These are phyloP conservation scores for Daldinia loculata DNA, from an alignment of 495 filamentous ascomycete genomes.

Conservation along the genomic window DNA sequence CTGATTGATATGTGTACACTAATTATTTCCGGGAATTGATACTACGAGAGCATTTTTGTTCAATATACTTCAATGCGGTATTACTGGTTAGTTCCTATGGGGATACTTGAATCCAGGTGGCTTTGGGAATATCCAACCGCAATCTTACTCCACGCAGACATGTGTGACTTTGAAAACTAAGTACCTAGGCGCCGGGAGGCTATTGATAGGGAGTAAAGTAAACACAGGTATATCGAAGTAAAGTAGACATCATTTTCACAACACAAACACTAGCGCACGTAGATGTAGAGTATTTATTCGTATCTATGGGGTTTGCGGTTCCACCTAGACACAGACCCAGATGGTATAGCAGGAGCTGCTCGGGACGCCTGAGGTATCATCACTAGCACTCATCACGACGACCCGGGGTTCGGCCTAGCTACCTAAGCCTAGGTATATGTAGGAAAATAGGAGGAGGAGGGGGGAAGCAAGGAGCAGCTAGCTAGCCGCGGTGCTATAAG, in stretches of 20 bases:
- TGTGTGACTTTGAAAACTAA: background rate
- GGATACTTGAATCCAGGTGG: background rate
- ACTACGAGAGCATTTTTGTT: too few relatives aligned
- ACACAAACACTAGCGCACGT: too few relatives aligned
- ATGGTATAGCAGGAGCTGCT: background rate
- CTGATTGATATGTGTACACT: too few relatives aligned
- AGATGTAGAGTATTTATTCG: slow-evolving; percentile 8
- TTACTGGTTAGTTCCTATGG: background rate
- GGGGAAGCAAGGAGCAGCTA: background rate
- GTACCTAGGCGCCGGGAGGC: too few relatives aligned
- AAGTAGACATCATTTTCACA: too few relatives aligned
- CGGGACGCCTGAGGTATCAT: background rate
- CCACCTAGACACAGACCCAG: background rate
- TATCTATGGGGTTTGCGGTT: slow-evolving; percentile 13
- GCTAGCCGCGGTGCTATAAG: background rate
- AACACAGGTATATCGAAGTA: too few relatives aligned
- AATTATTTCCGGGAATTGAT: too few relatives aligned
- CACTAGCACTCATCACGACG: background rate
- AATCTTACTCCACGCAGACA: background rate
- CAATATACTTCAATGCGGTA: background rate
- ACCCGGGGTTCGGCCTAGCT: background rate
- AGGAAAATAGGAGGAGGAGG: background rate
- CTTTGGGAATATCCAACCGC: background rate
- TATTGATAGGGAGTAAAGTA: too few relatives aligned
- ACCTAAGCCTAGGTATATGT: background rate